These are phyloP conservation scores for Sphagnum contortum DNA, from an alignment of 225 moss, liverwort and hornwort species.

Conservation along the genomic window DNA sequence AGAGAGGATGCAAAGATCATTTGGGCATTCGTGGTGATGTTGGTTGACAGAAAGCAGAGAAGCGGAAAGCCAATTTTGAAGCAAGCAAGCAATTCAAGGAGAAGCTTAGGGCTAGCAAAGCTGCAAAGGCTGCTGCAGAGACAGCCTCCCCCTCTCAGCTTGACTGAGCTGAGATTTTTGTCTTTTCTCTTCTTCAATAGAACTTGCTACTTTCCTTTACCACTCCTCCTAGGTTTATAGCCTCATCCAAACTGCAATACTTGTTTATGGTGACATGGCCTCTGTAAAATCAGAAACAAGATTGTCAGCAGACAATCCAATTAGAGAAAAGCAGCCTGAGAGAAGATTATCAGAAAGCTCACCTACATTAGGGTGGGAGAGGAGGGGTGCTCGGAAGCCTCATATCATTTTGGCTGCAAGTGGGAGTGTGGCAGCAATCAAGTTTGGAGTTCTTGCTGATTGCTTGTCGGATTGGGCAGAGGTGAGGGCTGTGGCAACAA, in stretches of 20 bases:
- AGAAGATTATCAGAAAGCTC: slow-evolving; percentile 20
- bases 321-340: slow-evolving; percentile 29
- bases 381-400: slow-evolving; percentile 46
- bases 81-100: slow-evolving; percentile 78
- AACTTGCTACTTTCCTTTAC: not conserved
- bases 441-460: slow-evolving; percentile 76
- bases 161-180: not conserved
- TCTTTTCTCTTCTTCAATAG: slow-evolving; percentile 9
- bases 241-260: not conserved
- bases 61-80: slow-evolving; percentile 82
- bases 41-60: slow-evolving; percentile 64
- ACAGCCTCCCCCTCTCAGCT: slow-evolving; percentile 8
- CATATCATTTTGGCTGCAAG: slow-evolving; percentile 85
- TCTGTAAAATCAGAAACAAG: slow-evolving; percentile 33
- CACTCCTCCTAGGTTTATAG: not conserved
- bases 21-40: not conserved
- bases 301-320: slow-evolving; percentile 11
- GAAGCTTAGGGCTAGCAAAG: slow-evolving; percentile 67
- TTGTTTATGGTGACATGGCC: slow-evolving; percentile 18
- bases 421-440: slow-evolving; percentile 91
- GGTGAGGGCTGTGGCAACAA: slow-evolving; percentile 77
- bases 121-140: slow-evolving; percentile 17
- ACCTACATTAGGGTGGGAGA: slow-evolving; percentile 49
- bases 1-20: not conserved
- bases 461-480: slow-evolving; percentile 87